Evolutionary conservation across 1,284 basidiomycete species (phyloP), one percentile per base, ranked within the genome.

Genomic region (Hemileccinum hortonii): DNA sequence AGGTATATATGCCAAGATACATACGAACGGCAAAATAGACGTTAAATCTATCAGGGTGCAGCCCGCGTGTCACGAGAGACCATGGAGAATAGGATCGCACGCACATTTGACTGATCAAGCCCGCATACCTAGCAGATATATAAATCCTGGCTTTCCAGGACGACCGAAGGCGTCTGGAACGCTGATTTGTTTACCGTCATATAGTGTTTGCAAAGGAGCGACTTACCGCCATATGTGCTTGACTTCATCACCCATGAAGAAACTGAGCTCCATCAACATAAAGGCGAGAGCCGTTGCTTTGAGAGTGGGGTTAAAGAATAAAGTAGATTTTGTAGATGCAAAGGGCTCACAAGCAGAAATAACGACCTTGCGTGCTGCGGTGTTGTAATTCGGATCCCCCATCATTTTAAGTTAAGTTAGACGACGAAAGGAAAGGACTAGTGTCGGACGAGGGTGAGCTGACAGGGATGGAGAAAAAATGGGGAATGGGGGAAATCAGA

Each of bases 201-300:
- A 33, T 24, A 15, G 8, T 33, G 16, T 26, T n/a, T 9, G 35
- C 3, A 11, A 22, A 7, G 2, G 30, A 6, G 37, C 0, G 7
- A 55, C 61, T 56, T 29, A 63, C 62, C 52, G 45, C 60, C 60
- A 64, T 26, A 66, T 21, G 18, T 35, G 24, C 35, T 54, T 60
- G 36, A 43, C 11, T 38, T 64, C 62, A 6, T 62, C 57, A 6
- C 48, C 56, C 11, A 66, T 18, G 2, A 55, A 21, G 45, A 35
- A 62, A 9, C 22, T 6, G 30, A 47, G 58, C 2, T 66, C 61
- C 3, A 38, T 10, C 7, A 64, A 8, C 63, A 64, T 63, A 10
- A 49, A 2, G 5, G 15, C 42, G 11, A 63, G 32, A 2, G 61
- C 47, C 0, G 49, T 0, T 3, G 50, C 59, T 61, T 36, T 26